These are phyloP conservation scores for Cladosporium halotolerans DNA, from an alignment of 2,329 filamentous ascomycete species.

Conservation along the genomic window DNA sequence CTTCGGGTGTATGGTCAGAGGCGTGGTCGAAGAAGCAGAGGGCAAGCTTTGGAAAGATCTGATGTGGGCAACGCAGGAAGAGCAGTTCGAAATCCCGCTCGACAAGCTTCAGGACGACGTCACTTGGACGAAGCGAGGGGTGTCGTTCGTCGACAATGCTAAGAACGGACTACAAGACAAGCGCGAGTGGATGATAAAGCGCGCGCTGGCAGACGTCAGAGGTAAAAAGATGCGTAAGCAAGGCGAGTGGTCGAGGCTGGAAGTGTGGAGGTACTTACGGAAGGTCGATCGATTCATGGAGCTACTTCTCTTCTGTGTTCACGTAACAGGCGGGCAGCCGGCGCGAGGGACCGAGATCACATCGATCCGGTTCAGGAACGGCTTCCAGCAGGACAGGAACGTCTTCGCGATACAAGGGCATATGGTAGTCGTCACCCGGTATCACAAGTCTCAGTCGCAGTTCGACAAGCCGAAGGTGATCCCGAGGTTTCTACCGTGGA, in stretches of 20 bases:
- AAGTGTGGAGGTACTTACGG: conserved; percentile 11
- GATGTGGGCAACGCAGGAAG: conserved; percentile 12
- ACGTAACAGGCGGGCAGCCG: conserved; percentile 14
- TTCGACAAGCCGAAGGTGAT: conserved; percentile 23
- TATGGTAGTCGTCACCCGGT: conserved; percentile 19
- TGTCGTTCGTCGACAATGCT: conserved; percentile 17
- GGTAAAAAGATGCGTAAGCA: background rate
- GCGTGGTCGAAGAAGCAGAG: conserved; percentile 14
- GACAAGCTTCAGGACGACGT: conserved; percentile 17
- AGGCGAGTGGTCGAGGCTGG: background rate
- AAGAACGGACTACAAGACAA: conserved; percentile 15
- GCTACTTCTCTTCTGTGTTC: conserved; percentile 15
- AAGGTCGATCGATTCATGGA: conserved; percentile 13
- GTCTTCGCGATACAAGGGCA: conserved; percentile 19
- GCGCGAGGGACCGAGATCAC: conserved; percentile 18
- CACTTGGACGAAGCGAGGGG: conserved; percentile 16
- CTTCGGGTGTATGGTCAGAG: conserved; percentile 17
- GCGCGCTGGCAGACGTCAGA: conserved; percentile 4
- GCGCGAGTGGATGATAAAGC: conserved; percentile 15
- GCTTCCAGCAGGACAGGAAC: conserved; percentile 19
- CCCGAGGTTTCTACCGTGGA: conserved; percentile 20
- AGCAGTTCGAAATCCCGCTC: conserved; percentile 16
- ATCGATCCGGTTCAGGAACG: conserved; percentile 16
- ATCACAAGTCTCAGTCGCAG: conserved; percentile 24
- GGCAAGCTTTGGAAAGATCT: conserved; percentile 18